Conservation (phyloP, 2,329 filamentous ascomycete species). For the Ascochyta fabae region DNA sequence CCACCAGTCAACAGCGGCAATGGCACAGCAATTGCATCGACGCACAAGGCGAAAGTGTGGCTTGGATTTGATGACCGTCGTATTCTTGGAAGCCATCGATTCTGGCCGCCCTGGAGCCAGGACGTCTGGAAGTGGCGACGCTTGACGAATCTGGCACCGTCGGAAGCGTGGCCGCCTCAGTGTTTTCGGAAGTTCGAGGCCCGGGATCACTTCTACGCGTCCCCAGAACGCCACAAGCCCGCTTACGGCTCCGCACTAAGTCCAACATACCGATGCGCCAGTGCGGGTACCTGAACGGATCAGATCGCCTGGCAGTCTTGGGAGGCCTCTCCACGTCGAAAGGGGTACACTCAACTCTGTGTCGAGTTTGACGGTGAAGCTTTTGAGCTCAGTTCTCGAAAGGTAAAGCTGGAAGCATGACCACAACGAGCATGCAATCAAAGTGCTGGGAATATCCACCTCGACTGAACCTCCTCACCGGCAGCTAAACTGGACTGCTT, state of each 20-base stretch:
- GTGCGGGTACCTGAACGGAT: slow-evolving; percentile 11
- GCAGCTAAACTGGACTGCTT: background rate
- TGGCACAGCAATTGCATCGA: slow-evolving; percentile 1
- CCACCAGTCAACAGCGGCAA: background rate
- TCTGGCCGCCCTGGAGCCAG: slow-evolving; percentile 12
- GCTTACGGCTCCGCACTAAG: slow-evolving; percentile 4
- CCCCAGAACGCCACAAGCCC: slow-evolving; percentile 13
- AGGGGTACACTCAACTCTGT: background rate
- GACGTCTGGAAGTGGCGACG: slow-evolving; percentile 4
- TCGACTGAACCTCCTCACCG: background rate
- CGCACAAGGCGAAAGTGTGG: slow-evolving; percentile 2
- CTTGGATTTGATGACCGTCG: slow-evolving; percentile 13
- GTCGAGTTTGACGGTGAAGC: background rate
- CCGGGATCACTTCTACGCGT: slow-evolving; percentile 7
- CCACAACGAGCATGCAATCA: background rate
- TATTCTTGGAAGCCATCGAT: slow-evolving; percentile 13
- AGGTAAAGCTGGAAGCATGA: background rate
- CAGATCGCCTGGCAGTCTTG: background rate
- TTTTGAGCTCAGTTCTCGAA: background rate
- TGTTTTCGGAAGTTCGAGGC: slow-evolving; percentile 5
- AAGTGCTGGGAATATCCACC: background rate
- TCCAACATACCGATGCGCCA: slow-evolving; percentile 1
- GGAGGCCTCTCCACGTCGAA: background rate
- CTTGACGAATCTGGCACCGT: slow-evolving; percentile 9
- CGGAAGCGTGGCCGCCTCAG: slow-evolving; percentile 2